Base-by-base conservation (phyloP, 2,329 filamentous ascomycete genomes). In the Scedosporium minutisporum region DNA sequence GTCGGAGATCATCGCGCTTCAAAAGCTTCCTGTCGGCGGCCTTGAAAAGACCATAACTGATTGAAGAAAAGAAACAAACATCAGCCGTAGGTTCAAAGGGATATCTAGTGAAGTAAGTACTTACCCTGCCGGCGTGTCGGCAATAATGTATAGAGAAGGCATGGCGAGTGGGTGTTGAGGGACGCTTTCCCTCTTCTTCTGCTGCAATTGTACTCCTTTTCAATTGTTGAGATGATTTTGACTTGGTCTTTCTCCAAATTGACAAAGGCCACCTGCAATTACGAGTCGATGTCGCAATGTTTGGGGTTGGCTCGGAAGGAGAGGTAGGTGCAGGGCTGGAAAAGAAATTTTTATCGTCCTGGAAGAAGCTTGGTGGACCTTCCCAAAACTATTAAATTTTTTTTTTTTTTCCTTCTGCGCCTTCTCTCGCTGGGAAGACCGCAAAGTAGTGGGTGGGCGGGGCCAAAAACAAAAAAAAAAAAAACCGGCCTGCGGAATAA, bases 1-100 rank as follows among this genome's bases (percentile, higher is more conserved):
- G 82, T 62, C 85, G 83, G 66, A 96, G 78, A 72, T 93, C 87
- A 77, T 93, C 89, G 72, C 89, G 87, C 77, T 96, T 95, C 68
- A 99, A 82, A 64, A 97, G 85, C 82, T 97, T 97, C 86, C 97
- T 97, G 84, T 97, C 93, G 76, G 93, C 91, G 70, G 93, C 90
- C 84, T 99, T 97, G 82, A 99, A 92, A 76, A 99, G 86, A 77
- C 93, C 95, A 81, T 97, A 97, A 76, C 95, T 96, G 70, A 68
- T 10, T 21, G 10, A 10, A 25, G 21, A 61, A 10, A 61, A 29
- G 42, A 41, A 57, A 27, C 7, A 58, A 46, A 48, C 25, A 25
- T 59, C 4, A 60, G 42, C 18, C 23, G 38, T 16, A 27, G 57
- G 58, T 33, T 58, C 58, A 48, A 63, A 48, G 41, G 23, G 3